Conservation (phyloP, 129 eudicot genomes). For the Tanacetum coccineum region DNA sequence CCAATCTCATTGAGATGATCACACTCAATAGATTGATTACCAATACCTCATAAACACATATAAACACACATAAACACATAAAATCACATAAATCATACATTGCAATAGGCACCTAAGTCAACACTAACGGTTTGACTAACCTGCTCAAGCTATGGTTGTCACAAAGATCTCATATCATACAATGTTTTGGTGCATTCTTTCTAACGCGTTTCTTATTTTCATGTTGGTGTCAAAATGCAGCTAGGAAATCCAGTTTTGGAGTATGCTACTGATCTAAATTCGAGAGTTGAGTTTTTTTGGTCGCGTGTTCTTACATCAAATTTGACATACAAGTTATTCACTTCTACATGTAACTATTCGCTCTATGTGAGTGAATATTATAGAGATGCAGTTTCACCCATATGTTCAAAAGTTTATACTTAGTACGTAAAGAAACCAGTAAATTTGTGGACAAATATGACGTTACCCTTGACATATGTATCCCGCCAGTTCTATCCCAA, state of each 20-base stretch:
- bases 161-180: neutral
- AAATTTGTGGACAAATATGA: constrained; percentile 56
- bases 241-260: constrained; percentile 56
- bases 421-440: constrained; percentile 57
- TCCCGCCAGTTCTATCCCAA: constrained; percentile 57
- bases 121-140: too few relatives aligned
- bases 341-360: constrained; percentile 40
- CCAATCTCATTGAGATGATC: too few relatives aligned
- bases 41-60: neutral
- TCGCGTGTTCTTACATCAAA: constrained; percentile 64
- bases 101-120: too few relatives aligned
- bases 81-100: too few relatives aligned
- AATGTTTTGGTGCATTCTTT: neutral
- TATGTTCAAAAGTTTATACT: too few relatives aligned
- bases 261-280: constrained; percentile 32
- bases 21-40: too few relatives aligned
- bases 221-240: constrained; percentile 34
- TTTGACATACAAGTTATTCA: constrained; percentile 41
- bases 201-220: neutral
- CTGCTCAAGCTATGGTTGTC: too few relatives aligned
- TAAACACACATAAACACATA: too few relatives aligned
- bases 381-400: too few relatives aligned
- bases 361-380: too few relatives aligned
- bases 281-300: constrained; percentile 61
- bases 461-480: constrained; percentile 58